A percentile compares a stretch with the other conserved stretches of the same genome.
Conservation (phyloP, 140 eudicot species). For the Cichorium intybus region DNA sequence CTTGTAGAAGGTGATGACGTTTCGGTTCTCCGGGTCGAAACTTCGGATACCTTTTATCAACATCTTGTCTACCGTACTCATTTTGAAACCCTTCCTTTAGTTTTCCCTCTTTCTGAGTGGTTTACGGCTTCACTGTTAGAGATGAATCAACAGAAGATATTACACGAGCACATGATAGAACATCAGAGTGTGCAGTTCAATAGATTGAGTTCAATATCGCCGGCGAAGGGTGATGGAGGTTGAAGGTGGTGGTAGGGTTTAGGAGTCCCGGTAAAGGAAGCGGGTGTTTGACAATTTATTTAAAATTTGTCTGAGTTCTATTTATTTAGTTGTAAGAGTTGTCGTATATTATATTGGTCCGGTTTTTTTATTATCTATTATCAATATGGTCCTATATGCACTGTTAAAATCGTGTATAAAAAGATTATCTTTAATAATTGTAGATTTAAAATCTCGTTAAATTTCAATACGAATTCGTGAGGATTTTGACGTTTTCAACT, state of each 20-base stretch:
- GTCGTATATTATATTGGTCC: no score
- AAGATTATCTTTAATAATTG: no score
- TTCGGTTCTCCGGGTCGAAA: slow-evolving; percentile 93
- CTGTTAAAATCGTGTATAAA: no score
- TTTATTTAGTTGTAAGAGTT: no score
- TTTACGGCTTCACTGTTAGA: not conserved
- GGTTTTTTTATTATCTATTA: no score
- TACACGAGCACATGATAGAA: not conserved
- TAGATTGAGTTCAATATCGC: slow-evolving; percentile 2
- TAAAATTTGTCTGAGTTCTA: no score
- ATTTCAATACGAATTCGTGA: no score
- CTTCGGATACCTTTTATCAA: slow-evolving; percentile 97
- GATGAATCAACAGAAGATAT: not conserved
- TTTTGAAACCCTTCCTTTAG: slow-evolving; percentile 21
- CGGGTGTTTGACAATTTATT: not conserved
- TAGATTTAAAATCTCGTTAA: no score
- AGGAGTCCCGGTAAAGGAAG: slow-evolving; percentile 16
- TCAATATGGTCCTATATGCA: no score
- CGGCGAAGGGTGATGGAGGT: not conserved
- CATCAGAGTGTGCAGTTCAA: not conserved
- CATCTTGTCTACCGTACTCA: slow-evolving; percentile 98
- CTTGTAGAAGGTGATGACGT: slow-evolving; percentile 82
- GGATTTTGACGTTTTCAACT: no score
- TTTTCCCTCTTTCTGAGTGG: not conserved
- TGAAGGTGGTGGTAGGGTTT: slow-evolving; percentile 15